Percentiles rank a stretch among this genome's conserved stretches.
These are phyloP conservation scores for Fusarium annulatum DNA, from an alignment of 2,329 filamentous ascomycete species.

Conservation along the genomic window DNA sequence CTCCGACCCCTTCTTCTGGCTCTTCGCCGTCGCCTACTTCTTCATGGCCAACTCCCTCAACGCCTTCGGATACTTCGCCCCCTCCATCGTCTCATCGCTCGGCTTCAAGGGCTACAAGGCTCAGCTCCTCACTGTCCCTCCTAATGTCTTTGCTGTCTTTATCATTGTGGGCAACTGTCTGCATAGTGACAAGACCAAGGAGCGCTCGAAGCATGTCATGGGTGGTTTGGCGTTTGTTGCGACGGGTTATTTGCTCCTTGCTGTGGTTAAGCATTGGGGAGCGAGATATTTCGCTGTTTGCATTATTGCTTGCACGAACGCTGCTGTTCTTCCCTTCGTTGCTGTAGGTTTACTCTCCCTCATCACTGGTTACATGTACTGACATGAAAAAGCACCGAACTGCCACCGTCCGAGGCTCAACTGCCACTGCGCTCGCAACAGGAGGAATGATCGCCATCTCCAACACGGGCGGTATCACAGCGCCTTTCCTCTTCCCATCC, in stretches of 20 bases:
- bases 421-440: conserved; percentile 48
- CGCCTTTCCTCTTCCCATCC: conserved; percentile 49
- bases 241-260: conserved; percentile 46
- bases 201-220: conserved; percentile 48
- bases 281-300: conserved; percentile 48
- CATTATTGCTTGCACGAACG: conserved; percentile 50
- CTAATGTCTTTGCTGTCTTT: conserved; percentile 52
- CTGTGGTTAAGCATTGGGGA: conserved; percentile 46
- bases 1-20: conserved; percentile 50
- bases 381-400: conserved; percentile 45
- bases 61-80: conserved; percentile 51
- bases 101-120: conserved; percentile 49
- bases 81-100: conserved; percentile 50
- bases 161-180: conserved; percentile 48
- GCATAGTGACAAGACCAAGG: conserved; percentile 48
- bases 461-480: conserved; percentile 50
- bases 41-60: conserved; percentile 51
- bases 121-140: conserved; percentile 52
- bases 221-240: conserved; percentile 45
- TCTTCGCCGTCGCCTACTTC: conserved; percentile 47
- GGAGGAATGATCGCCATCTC: conserved; percentile 51
- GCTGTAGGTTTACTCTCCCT: conserved; percentile 39
- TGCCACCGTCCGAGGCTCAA: conserved; percentile 48
- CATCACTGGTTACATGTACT: rapidly evolving
- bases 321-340: conserved; percentile 49